Evolutionary conservation across 2,329 filamentous ascomycete species (phyloP).

Genomic region (Amesomyces nigricolor): DNA sequence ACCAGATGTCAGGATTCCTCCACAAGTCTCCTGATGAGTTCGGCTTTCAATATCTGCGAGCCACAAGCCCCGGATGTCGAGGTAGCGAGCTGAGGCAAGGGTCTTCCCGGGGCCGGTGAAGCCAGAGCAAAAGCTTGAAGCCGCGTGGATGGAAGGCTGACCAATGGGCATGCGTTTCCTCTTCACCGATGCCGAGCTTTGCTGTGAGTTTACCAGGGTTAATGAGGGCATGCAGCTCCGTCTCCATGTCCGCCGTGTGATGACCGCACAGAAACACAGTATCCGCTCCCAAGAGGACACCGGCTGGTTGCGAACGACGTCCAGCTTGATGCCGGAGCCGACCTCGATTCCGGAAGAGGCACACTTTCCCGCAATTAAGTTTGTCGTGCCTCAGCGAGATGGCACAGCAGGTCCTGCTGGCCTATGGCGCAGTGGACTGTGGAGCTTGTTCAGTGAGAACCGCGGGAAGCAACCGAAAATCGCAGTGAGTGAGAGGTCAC

Average conservation of each 20-base stretch:
- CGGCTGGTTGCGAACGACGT: background rate
- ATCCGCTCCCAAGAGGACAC: slow-evolving; percentile 14
- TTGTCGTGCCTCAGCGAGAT: slow-evolving; percentile 11
- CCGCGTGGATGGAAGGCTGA: slow-evolving; percentile 11
- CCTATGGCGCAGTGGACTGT: background rate
- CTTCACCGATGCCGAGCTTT: slow-evolving; percentile 19
- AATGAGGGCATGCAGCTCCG: slow-evolving; percentile 12
- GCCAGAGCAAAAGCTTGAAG: slow-evolving; percentile 2
- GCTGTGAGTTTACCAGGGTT: slow-evolving; percentile 21
- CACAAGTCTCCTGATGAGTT: background rate
- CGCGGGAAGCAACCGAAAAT: background rate
- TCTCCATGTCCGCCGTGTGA: slow-evolving; percentile 11
- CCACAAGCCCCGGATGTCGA: no score
- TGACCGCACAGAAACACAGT: slow-evolving; percentile 8
- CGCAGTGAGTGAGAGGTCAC: no score
- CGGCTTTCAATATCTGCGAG: background rate
- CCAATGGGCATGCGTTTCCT: slow-evolving; percentile 18
- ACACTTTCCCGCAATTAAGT: background rate
- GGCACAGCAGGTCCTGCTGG: slow-evolving; percentile 2
- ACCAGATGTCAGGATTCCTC: no score
- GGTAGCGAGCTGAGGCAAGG: background rate
- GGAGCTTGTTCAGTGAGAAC: background rate
- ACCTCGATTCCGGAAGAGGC: background rate
- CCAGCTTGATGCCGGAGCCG: background rate
- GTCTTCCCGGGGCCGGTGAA: slow-evolving; percentile 13